Base-by-base conservation (phyloP, 208 protist genomes). In the Leishmania braziliensis region DNA sequence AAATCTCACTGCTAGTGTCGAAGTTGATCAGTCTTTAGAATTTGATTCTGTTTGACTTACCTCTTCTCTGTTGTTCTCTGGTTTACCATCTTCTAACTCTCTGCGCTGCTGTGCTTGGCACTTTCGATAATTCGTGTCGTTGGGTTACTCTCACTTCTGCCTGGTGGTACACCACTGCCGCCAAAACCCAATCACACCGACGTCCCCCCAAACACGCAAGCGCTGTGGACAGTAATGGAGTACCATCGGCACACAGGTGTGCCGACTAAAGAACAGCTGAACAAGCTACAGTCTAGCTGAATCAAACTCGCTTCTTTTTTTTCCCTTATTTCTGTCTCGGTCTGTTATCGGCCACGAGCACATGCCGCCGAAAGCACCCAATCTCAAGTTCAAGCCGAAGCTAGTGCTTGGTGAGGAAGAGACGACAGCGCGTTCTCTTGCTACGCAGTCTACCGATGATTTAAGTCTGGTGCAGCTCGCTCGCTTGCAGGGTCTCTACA, bases 301-400 rank as follows among this genome's bases (percentile, higher is more conserved):
- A 18, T 65, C 60, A 8, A n/a, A 46, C 43, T 65, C 4, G 26
- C 23, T 23, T 50, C n/a, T 29, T 73, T 9, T 48, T 68, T 53
- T 51, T 33, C 3, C 0, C n/a, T 50, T 71, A 26, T 73, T 43
- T 43, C 29, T 48, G 56, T 51, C 3, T 51, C 3, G 20, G 74
- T 18, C 26, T 29, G 74, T 43, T 16, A 5, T 20, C n/a, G 2
- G 23, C 26, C 3, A 53, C 14, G 56, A 29, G 43, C 9, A 68
- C 3, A 95, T 95, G 92, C 92, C 92, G 12, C 90, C 92, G 1
- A 95, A 95, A 75, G 77, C 88, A 53, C 90, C 89, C 0, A 93
- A 89, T 63, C 72, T 95, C 3, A 94, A 90, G 83, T 95, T 91
- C 76, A 94, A 92, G 70, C 92, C 90, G 29, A 88, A 90, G 68